Conservation (phyloP, 2,329 filamentous ascomycete genomes). For the Rutstroemia sp. region DNA sequence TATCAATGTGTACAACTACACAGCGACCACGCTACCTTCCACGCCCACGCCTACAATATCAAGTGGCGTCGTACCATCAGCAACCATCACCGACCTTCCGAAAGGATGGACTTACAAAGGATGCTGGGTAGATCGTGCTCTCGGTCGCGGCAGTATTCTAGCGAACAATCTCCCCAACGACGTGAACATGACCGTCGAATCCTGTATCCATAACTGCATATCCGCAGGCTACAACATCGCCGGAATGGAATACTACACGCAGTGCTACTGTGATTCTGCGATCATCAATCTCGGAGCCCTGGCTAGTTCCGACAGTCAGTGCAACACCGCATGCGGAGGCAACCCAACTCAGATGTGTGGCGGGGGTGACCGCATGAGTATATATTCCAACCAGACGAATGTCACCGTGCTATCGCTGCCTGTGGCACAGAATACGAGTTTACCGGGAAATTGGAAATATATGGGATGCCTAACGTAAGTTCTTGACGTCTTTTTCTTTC, state of each 20-base stretch:
- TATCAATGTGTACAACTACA: constrained; percentile 19
- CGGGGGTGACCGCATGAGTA: constrained; percentile 23
- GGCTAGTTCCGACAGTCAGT: constrained; percentile 29
- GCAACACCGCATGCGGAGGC: constrained; percentile 23
- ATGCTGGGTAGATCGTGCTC: constrained; percentile 19
- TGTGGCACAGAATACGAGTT: constrained; percentile 10
- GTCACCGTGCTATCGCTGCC: constrained; percentile 13
- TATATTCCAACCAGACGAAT: constrained; percentile 18
- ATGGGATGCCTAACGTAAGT: constrained; percentile 25
- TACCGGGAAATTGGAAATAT: constrained; percentile 21
- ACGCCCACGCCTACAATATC: constrained; percentile 4
- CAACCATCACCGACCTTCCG: constrained; percentile 15
- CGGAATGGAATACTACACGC: constrained; percentile 30
- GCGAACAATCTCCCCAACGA: constrained; percentile 10
- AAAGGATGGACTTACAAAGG: constrained; percentile 20
- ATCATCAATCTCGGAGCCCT: constrained; percentile 19
- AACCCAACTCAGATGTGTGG: constrained; percentile 30
- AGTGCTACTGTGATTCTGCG: constrained; percentile 26
- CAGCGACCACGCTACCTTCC: constrained; percentile 8
- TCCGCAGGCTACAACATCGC: constrained; percentile 22
- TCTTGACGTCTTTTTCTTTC: background rate
- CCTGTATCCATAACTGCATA: constrained; percentile 29
- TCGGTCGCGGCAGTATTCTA: constrained; percentile 17
- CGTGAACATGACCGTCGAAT: constrained; percentile 16
- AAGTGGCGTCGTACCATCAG: constrained; percentile 1